A percentile compares a stretch with the other conserved stretches of the same genome.
phyloP scores from a whole-genome alignment of 73 alveolate genomes.

The Durusdinium trenchii region DNA sequence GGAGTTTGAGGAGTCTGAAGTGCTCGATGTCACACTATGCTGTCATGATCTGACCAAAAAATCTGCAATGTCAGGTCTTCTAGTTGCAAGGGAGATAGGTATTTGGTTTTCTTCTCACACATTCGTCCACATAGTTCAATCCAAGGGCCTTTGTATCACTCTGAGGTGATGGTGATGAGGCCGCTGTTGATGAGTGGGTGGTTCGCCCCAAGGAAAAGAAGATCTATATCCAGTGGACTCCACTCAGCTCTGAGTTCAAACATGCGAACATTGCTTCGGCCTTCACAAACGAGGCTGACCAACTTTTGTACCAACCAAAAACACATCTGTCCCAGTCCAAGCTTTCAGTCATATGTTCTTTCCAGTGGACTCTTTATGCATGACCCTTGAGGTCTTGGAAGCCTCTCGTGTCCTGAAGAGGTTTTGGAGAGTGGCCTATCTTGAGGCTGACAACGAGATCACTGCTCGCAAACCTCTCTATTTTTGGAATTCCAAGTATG shows the following conservation, averaged over 20 bases:
- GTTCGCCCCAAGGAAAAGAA: conserved; percentile 19
- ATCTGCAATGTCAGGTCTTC: background rate
- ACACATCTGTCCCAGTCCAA: background rate
- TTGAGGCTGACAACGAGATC: background rate
- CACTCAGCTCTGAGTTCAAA: background rate
- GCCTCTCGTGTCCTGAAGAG: background rate
- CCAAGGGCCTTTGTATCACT: background rate
- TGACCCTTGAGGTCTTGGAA: background rate
- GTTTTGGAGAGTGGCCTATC: background rate
- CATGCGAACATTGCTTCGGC: background rate
- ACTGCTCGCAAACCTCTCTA: background rate
- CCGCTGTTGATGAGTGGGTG: background rate
- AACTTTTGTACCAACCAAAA: background rate
- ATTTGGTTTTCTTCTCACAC: background rate
- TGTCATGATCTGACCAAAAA: background rate
- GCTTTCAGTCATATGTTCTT: background rate
- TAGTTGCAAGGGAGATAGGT: background rate
- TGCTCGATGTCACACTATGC: background rate
- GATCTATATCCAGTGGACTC: conserved; percentile 14
- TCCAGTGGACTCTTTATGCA: background rate
- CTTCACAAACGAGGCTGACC: background rate
- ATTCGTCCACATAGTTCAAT: background rate
- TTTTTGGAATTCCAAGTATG: background rate
- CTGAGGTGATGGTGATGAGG: background rate
- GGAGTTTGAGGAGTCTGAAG: background rate